These are phyloP conservation scores for Fusarium xylarioides DNA, from an alignment of 2,329 filamentous ascomycete species.

Conservation along the genomic window DNA sequence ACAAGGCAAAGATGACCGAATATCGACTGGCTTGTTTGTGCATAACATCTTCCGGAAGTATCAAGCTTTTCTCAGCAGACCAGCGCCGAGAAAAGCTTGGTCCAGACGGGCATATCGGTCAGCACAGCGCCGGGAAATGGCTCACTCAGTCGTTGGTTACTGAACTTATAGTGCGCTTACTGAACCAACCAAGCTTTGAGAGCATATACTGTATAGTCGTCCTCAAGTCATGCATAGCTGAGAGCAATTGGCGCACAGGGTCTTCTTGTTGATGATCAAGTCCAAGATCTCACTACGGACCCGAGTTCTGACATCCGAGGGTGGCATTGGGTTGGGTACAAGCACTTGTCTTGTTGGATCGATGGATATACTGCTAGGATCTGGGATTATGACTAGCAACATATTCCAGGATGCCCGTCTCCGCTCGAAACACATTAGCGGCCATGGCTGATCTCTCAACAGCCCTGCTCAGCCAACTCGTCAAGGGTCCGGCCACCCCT, in stretches of 20 bases:
- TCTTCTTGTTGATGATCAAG: slow-evolving; percentile 10
- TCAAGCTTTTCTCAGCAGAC: slow-evolving; percentile 27
- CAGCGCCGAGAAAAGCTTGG: slow-evolving; percentile 38
- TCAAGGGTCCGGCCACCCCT: slow-evolving; percentile 51
- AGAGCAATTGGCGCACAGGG: slow-evolving; percentile 1
- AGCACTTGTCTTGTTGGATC: slow-evolving; percentile 33
- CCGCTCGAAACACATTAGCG: slow-evolving; percentile 55
- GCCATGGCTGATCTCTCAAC: slow-evolving; percentile 52
- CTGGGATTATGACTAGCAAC: slow-evolving; percentile 41
- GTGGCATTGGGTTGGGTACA: slow-evolving; percentile 31
- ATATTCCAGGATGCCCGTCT: slow-evolving; percentile 47
- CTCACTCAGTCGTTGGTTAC: background rate
- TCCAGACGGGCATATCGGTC: slow-evolving; percentile 8
- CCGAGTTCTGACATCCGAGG: slow-evolving; percentile 32
- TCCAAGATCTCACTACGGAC: slow-evolving; percentile 23
- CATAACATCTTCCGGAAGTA: slow-evolving; percentile 34
- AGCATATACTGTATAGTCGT: background rate
- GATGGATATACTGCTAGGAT: slow-evolving; percentile 36
- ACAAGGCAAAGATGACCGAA: slow-evolving; percentile 34
- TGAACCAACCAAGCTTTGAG: background rate
- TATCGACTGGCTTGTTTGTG: slow-evolving; percentile 31
- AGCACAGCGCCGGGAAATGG: slow-evolving; percentile 17
- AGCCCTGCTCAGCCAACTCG: slow-evolving; percentile 49
- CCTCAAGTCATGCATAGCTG: background rate
- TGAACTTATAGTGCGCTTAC: background rate